Evolutionary conservation across 306 rosid species (phyloP), one percentile per base, ranked within the genome.

Genomic region (Prunus mongolica): DNA sequence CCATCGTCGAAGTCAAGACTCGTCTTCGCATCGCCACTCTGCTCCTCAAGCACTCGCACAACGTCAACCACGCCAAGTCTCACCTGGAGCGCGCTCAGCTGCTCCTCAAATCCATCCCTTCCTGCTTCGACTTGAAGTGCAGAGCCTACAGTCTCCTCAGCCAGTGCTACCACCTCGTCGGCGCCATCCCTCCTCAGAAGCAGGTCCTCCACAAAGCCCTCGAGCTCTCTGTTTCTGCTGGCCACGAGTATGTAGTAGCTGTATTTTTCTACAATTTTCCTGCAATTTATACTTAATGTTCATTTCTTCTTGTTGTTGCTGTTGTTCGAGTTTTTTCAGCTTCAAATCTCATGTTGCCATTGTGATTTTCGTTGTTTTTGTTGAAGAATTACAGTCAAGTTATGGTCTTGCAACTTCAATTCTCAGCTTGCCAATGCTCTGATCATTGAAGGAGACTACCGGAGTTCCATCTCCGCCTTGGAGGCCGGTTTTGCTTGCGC

Each of bases 401-500:
- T 95, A 71, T 95, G 98, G 98, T 78, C 86, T 44, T 95, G 98
- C 90, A 95, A 95, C 93, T 95, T 95, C 86, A 91, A 90, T 83
- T 88, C 97, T 46, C 98, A 95, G 90, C 96, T 94, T 61, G 97
- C 98, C 8, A 95, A 95, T 85, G 97, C 97, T 76, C 81, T 95
- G 81, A 86, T 86, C 24, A 90, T 89, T 65, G 98, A 94, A 86
- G 98, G 97, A 57, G 97, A 94, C 77, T 89, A 90, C 72, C 89
- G 75, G 80, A 90, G 87, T 72, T 88, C 98, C 61, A 79, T 92
- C 46, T 82, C 93, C 41, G 93, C 95, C 47, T 90, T 94, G 65
- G 91, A 90, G 76, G 81, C 88, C 56, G 98, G 98, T 45, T 90
- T 77, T 88, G 47, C 76, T 60, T 85, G 86, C 71, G 97, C 98